Base-by-base conservation (phyloP, 371 early-diverging fungal species). In the Mucor piriformis region DNA sequence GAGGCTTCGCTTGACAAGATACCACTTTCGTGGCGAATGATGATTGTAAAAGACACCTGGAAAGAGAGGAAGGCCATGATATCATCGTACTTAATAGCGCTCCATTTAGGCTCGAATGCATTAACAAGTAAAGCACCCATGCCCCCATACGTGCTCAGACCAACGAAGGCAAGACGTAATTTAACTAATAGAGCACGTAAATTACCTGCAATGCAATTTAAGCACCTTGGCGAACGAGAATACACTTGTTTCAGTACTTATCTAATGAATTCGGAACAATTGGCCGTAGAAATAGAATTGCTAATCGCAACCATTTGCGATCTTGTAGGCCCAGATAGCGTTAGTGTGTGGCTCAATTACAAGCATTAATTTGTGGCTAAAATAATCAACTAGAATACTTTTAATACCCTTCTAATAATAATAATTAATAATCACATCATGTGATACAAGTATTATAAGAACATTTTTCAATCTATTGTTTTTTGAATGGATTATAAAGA, bases 201-300 rank as follows among this genome's bases (percentile, higher is more conserved):
- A 54, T 61, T 70, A 54, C 54, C 58, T 15, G 59, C 54, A 10
- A 46, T 79, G 11, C 50, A 27, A 6, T 46, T 49, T 5, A 44
- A 69, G 0, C 66, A 66, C 20, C 35, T 79, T 10, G 62, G 64
- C 6, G 76, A 76, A 18, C 56, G 69, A 32, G 79, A 72, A 44
- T 74, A 74, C 32, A 76, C 76, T n/a, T 76, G 69, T 50, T 79
- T 69, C 43, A 70, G 76, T 32, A 58, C 76, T 1, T 79, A 79
- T 37, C 50, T 76, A 21, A 79, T 79, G 74, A 74, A 70, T 29
- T 74, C 76, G 2, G 79, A 79, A 42, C 79, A 79, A 35, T 53
- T 79, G 2, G 70, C 76, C 13, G 79, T 76, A 15, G 79, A 79
- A 42, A 49, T 76, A 8, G 79, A 79, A 32, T 27, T 70, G 8